These are phyloP conservation scores for Cercospora zeae-maydis DNA, from an alignment of 2,329 filamentous ascomycete species.

Conservation along the genomic window DNA sequence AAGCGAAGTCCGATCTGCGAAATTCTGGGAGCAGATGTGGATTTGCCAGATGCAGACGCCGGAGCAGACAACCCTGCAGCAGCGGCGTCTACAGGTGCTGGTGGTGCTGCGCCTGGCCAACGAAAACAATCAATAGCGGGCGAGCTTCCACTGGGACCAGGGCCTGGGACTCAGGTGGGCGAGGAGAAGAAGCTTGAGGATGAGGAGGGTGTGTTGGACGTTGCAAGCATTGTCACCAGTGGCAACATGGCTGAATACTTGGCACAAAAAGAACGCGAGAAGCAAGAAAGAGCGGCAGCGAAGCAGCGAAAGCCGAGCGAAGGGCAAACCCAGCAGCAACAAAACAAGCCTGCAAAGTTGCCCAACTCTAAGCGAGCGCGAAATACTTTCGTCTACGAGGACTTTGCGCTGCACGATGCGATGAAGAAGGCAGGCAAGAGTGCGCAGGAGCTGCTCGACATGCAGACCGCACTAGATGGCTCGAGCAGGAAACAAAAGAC, in stretches of 20 bases:
- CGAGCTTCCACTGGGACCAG: constrained; percentile 51
- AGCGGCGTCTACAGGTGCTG: constrained; percentile 54
- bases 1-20: constrained; percentile 63
- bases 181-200: constrained; percentile 52
- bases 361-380: constrained; percentile 69
- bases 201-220: constrained; percentile 73
- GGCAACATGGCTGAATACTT: constrained; percentile 73
- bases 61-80: constrained; percentile 52
- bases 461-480: constrained; percentile 51
- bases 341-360: constrained; percentile 57
- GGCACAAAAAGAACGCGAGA: constrained; percentile 78
- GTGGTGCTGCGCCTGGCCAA: constrained; percentile 45
- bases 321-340: constrained; percentile 44
- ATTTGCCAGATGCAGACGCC: constrained; percentile 50
- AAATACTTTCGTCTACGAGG: constrained; percentile 71
- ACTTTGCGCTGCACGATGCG: constrained; percentile 55
- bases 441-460: constrained; percentile 47
- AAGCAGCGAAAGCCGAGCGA: constrained; percentile 52
- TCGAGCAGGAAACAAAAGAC: constrained; percentile 42
- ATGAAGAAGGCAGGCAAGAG: constrained; percentile 51
- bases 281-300: constrained; percentile 59
- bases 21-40: constrained; percentile 53
- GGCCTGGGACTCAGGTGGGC: constrained; percentile 53
- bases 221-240: constrained; percentile 78
- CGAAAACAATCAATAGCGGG: constrained; percentile 41